Evolutionary conservation across 2,329 filamentous ascomycete genomes (phyloP).

Genomic region (Aphanoascus verrucosus): DNA sequence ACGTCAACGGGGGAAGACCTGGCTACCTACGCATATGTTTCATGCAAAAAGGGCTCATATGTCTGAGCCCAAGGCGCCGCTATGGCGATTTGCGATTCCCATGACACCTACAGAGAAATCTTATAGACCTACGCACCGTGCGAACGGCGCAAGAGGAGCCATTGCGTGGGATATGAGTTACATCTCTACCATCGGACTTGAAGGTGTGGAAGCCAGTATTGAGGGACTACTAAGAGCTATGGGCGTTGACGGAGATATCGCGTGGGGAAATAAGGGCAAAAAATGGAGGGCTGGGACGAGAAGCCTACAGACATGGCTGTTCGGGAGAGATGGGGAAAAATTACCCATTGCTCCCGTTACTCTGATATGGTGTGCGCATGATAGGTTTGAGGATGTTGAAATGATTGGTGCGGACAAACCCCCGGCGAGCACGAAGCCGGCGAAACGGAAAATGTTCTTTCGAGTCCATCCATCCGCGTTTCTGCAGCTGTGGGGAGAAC

Average conservation of each 20-base stretch:
- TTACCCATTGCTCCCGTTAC: constrained; percentile 61
- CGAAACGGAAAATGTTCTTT: constrained; percentile 51
- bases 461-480: constrained; percentile 72
- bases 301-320: constrained; percentile 47
- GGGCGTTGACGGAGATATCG: constrained; percentile 48
- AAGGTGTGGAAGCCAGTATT: constrained; percentile 55
- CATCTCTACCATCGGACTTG: constrained; percentile 71
- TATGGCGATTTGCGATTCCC: constrained; percentile 87
- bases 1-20: constrained; percentile 78
- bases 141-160: constrained; percentile 61
- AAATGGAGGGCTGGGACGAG: constrained; percentile 61
- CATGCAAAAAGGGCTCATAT: constrained; percentile 87
- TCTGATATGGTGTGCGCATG: constrained; percentile 59
- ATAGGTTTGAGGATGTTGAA: constrained; percentile 25
- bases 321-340: constrained; percentile 44
- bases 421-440: constrained; percentile 24
- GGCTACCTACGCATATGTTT: constrained; percentile 90
- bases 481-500: constrained; percentile 52
- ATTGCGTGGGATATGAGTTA: constrained; percentile 93
- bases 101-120: constrained; percentile 80
- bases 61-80: constrained; percentile 62
- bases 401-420: constrained; percentile 25
- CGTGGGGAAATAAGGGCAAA: constrained; percentile 52
- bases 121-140: constrained; percentile 77
- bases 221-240: constrained; percentile 55